These are phyloP conservation scores for Chaetomium strumarium DNA, from an alignment of 2,329 filamentous ascomycete genomes.

Conservation along the genomic window DNA sequence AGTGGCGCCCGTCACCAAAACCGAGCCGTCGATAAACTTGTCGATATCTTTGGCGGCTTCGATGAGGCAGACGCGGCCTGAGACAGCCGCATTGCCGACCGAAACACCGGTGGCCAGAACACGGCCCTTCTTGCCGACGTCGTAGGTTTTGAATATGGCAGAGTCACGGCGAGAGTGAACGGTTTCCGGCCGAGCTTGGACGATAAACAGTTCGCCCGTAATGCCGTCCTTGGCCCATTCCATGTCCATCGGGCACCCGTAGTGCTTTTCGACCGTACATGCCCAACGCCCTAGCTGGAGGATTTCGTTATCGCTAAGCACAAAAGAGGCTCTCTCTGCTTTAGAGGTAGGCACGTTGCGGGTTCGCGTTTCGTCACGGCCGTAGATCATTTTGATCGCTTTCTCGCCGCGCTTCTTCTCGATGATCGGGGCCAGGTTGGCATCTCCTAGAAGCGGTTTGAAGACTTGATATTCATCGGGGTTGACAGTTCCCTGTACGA, in stretches of 20 bases:
- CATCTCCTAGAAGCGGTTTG: slow-evolving; percentile 30
- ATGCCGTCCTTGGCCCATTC: slow-evolving; percentile 35
- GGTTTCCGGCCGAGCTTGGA: slow-evolving; percentile 34
- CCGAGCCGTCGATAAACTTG: slow-evolving; percentile 31
- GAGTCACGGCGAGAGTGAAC: slow-evolving; percentile 31
- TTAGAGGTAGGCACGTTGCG: slow-evolving; percentile 34
- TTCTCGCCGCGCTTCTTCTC: slow-evolving; percentile 33
- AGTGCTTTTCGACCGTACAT: slow-evolving; percentile 32
- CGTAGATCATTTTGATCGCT: slow-evolving; percentile 32
- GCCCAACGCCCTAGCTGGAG: slow-evolving; percentile 33
- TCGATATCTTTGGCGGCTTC: slow-evolving; percentile 28
- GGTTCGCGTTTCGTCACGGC: slow-evolving; percentile 26
- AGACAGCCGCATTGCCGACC: slow-evolving; percentile 31
- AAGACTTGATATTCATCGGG: slow-evolving; percentile 36
- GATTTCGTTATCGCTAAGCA: slow-evolving; percentile 31
- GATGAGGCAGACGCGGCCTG: slow-evolving; percentile 31
- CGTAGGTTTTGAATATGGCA: slow-evolving; percentile 31
- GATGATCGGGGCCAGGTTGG: slow-evolving; percentile 29
- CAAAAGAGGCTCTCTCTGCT: slow-evolving; percentile 30
- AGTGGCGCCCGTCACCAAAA: slow-evolving; percentile 32
- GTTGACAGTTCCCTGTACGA: slow-evolving; percentile 34
- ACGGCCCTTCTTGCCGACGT: slow-evolving; percentile 27
- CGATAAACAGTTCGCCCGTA: slow-evolving; percentile 30
- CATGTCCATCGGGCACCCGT: slow-evolving; percentile 34
- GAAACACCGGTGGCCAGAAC: slow-evolving; percentile 29